Base-by-base conservation (phyloP, 1,139 yeast species). In the Saccharomyces hybrid region DNA sequence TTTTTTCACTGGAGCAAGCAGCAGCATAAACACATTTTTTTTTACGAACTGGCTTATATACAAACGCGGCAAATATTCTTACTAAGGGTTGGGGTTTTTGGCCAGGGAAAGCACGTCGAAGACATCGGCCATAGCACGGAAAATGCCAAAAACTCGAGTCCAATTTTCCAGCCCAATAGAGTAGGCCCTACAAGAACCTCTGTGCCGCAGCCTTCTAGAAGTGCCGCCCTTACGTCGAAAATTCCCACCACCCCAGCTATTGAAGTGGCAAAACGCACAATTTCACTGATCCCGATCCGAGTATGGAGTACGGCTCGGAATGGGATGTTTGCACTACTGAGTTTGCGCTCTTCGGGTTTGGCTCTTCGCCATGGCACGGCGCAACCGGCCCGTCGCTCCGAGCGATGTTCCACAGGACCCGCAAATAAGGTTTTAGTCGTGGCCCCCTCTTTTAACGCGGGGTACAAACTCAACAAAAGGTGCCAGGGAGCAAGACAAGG, bases 391-490 rank as follows among this genome's bases (percentile, higher is more conserved):
- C 46, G 42, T 44, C 51, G 42, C 42, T 34, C 34, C 41, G 42
- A 34, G 16, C 51, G 21, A 48, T 32, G 51, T 16, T 48, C 27
- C 51, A 28, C 51, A 48, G 26, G 27, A 32, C 28, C 4, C 26
- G n/a, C 26, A 16, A 48, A 29, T 24, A 34, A 26, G 51, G 24
- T 48, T 34, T 24, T 16, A 7, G 50, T 14, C 9, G 7, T 12
- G 12, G n/a, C 42, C 38, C 24, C 42, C 21, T 21, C 8, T 21
- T 21, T 48, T 11, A n/a, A 12, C 32, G 32, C 32, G 41, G 32
- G 50, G 41, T 38, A 16, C 16, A 24, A 48, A 29, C 41, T 21
- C 42, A 29, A 48, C 32, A 48, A 42, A 42, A 50, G 46, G 48
- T 50, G 46, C 48, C 48, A 31, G 16, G 19, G 24, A 38, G 19